Conservation (phyloP, 352 stramenopile species). For the Globisporangium yorkense region DNA sequence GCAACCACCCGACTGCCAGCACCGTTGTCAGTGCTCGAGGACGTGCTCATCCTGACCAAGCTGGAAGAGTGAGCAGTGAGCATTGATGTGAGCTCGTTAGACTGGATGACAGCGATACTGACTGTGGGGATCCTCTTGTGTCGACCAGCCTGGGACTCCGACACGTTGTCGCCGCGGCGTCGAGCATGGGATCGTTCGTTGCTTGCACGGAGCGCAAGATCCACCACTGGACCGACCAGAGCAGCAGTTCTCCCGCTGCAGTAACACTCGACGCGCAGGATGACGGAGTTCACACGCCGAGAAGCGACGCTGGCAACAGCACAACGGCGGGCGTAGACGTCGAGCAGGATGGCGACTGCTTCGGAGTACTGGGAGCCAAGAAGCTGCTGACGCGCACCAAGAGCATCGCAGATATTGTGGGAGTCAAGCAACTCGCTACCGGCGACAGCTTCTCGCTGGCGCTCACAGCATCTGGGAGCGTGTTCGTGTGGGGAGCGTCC, state of each 20-base stretch:
- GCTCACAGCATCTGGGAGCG: conserved; percentile 19
- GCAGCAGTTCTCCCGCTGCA: neutral
- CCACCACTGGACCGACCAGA: conserved; percentile 27
- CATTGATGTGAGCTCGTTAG: too few species aligned
- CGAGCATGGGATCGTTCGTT: conserved; percentile 17
- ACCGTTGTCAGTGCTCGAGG: neutral
- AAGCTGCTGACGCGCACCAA: conserved; percentile 40
- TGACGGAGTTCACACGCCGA: neutral
- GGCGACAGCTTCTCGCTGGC: conserved; percentile 32
- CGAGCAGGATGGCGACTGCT: conserved; percentile 39
- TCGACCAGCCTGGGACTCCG: conserved; percentile 25
- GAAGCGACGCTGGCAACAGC: neutral
- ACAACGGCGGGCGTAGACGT: conserved; percentile 10
- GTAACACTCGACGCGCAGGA: neutral
- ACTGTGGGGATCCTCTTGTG: neutral
- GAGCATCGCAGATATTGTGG: conserved; percentile 30
- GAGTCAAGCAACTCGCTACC: conserved; percentile 29
- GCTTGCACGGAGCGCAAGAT: conserved; percentile 31
- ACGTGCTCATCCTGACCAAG: conserved; percentile 13
- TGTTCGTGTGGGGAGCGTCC: conserved; percentile 34
- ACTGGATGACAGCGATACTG: too few species aligned
- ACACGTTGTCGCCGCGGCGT: conserved; percentile 22
- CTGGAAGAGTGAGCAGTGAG: conserved; percentile 25
- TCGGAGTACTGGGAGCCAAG: conserved; percentile 35
- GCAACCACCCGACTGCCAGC: conserved; percentile 1